These are phyloP conservation scores for Cercospora beticola DNA, from an alignment of 2,329 filamentous ascomycete species.

Conservation along the genomic window DNA sequence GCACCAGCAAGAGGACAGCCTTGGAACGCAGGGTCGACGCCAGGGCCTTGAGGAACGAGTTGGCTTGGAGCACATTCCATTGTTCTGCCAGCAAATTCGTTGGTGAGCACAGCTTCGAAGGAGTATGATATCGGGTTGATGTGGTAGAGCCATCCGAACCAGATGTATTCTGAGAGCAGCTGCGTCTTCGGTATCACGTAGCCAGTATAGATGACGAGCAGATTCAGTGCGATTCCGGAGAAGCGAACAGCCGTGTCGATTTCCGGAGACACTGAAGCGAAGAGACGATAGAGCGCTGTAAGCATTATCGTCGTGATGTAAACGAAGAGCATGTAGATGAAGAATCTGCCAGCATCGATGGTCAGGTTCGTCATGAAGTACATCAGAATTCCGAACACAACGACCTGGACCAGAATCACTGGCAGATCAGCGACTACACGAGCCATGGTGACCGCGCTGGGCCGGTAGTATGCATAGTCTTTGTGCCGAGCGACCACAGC, in stretches of 20 bases:
- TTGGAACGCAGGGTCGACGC: constrained; percentile 56
- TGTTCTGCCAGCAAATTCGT: constrained; percentile 59
- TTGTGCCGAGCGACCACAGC: constrained; percentile 67
- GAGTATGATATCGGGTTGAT: constrained; percentile 57
- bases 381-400: constrained; percentile 62
- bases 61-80: constrained; percentile 61
- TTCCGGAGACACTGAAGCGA: constrained; percentile 62
- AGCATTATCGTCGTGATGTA: constrained; percentile 63
- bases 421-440: constrained; percentile 64
- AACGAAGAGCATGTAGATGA: constrained; percentile 64
- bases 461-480: constrained; percentile 69
- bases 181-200: constrained; percentile 67
- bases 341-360: constrained; percentile 62
- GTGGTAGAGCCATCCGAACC: constrained; percentile 63
- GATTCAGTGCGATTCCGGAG: constrained; percentile 61
- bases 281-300: constrained; percentile 65
- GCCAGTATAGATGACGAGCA: constrained; percentile 63
- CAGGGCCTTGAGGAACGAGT: constrained; percentile 60
- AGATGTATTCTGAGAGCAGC: constrained; percentile 59
- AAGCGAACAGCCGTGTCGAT: constrained; percentile 68
- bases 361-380: constrained; percentile 65
- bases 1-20: constrained; percentile 64
- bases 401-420: constrained; percentile 57
- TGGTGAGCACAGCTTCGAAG: constrained; percentile 66
- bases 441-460: constrained; percentile 62